These are phyloP conservation scores for Trichothecium roseum DNA, from an alignment of 2,329 filamentous ascomycete species.

Conservation along the genomic window DNA sequence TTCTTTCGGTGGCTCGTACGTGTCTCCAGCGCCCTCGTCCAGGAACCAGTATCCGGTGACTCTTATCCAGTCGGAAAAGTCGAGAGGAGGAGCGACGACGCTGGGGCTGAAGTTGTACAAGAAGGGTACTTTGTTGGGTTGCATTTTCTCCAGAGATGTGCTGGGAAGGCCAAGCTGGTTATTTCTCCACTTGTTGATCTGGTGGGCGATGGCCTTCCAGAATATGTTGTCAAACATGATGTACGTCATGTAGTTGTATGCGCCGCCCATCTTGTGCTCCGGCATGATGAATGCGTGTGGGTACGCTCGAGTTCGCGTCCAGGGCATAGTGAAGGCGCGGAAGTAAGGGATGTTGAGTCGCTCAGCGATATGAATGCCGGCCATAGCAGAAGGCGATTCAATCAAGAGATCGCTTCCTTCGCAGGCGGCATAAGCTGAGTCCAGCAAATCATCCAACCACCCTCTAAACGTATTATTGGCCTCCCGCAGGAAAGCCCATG, in stretches of 20 bases:
- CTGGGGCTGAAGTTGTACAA: slow-evolving; percentile 93
- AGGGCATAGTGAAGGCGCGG: slow-evolving; percentile 96
- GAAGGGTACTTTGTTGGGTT: slow-evolving; percentile 96
- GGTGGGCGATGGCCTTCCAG: slow-evolving; percentile 85
- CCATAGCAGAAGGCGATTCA: slow-evolving; percentile 94
- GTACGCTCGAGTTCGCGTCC: slow-evolving; percentile 91
- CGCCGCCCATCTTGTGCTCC: slow-evolving; percentile 86
- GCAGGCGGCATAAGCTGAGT: slow-evolving; percentile 73
- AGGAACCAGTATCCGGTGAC: slow-evolving; percentile 98
- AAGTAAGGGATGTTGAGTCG: slow-evolving; percentile 90
- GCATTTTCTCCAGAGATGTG: slow-evolving; percentile 82
- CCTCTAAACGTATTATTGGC: slow-evolving; percentile 79
- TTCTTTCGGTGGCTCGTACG: slow-evolving; percentile 66
- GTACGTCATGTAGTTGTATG: slow-evolving; percentile 92
- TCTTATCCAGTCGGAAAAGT: slow-evolving; percentile 96
- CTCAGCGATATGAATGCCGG: slow-evolving; percentile 94
- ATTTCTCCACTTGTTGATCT: slow-evolving; percentile 89
- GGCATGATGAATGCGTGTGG: slow-evolving; percentile 93
- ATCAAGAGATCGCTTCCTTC: slow-evolving; percentile 83
- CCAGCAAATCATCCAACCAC: slow-evolving; percentile 88
- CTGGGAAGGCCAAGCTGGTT: slow-evolving; percentile 66
- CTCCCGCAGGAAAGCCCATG: slow-evolving; percentile 78
- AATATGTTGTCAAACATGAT: slow-evolving; percentile 95
- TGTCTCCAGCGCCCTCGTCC: slow-evolving; percentile 49
- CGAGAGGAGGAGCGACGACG: slow-evolving; percentile 86